Conservation (phyloP, 163 green algal genomes). For the Dunaliella salina region DNA sequence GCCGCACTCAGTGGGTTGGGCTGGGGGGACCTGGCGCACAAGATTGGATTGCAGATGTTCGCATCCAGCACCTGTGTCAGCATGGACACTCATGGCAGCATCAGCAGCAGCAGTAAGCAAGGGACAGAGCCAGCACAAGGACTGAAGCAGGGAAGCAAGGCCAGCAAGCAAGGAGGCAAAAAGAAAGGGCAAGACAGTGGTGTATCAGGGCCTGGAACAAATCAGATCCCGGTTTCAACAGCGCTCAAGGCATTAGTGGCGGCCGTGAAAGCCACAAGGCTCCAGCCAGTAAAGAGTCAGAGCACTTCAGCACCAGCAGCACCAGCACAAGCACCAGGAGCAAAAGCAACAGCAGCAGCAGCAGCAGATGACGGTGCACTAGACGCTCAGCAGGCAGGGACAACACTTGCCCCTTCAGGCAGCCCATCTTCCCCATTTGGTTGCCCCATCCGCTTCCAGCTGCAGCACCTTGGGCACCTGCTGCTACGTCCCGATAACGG, state of each 20-base stretch:
- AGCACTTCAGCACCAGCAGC: neutral
- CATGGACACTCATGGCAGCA: too few species aligned
- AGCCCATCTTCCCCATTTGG: neutral
- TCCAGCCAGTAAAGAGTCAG: too few species aligned
- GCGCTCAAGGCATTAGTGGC: neutral
- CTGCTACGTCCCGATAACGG: conserved; percentile 19
- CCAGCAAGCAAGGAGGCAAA: too few species aligned
- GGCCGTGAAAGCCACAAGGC: neutral
- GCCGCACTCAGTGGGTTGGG: neutral
- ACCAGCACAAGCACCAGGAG: neutral
- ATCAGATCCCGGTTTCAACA: neutral
- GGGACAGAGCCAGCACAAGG: too few species aligned
- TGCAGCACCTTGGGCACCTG: conserved; percentile 35
- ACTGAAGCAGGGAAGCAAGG: too few species aligned
- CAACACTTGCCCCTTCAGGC: neutral
- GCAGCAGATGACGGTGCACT: neutral
- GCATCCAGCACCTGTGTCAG: neutral
- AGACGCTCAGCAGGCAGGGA: neutral
- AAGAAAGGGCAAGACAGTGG: too few species aligned
- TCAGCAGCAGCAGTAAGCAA: too few species aligned
- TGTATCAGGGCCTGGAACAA: too few species aligned
- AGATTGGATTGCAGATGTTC: neutral
- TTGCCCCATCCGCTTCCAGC: conserved; percentile 34
- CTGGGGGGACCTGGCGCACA: neutral
- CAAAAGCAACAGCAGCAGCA: neutral